These are phyloP conservation scores for Alternaria ethzedia DNA, from an alignment of 2,329 filamentous ascomycete species.

Conservation along the genomic window DNA sequence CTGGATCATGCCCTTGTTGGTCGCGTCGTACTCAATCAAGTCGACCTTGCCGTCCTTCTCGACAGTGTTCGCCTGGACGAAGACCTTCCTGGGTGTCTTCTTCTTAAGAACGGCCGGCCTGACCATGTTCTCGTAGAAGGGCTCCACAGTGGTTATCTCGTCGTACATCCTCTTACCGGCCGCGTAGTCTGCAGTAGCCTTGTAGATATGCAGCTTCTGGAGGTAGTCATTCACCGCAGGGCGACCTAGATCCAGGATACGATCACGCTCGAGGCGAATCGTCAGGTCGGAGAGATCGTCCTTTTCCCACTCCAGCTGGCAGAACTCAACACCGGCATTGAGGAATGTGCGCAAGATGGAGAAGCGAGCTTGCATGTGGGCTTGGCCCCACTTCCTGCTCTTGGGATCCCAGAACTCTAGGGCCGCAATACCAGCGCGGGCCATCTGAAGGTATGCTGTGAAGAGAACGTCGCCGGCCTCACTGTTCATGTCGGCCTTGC, in stretches of 20 bases:
- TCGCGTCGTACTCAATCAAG: slow-evolving; percentile 86
- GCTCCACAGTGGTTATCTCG: slow-evolving; percentile 81
- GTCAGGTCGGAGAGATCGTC: slow-evolving; percentile 81
- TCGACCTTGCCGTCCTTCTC: slow-evolving; percentile 61
- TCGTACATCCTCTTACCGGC: slow-evolving; percentile 81
- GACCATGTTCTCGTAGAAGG: slow-evolving; percentile 84
- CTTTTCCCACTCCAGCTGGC: slow-evolving; percentile 75
- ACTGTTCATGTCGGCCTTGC: slow-evolving; percentile 71
- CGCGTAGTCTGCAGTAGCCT: slow-evolving; percentile 83
- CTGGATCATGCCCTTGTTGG: slow-evolving; percentile 71
- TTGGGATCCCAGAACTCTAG: slow-evolving; percentile 96
- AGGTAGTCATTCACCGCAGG: slow-evolving; percentile 85
- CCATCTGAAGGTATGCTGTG: slow-evolving; percentile 89
- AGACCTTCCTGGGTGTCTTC: slow-evolving; percentile 86
- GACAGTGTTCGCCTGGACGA: slow-evolving; percentile 91
- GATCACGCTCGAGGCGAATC: slow-evolving; percentile 81
- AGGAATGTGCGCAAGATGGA: slow-evolving; percentile 87
- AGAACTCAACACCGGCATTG: slow-evolving; percentile 84
- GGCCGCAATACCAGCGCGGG: slow-evolving; percentile 84
- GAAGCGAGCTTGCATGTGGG: slow-evolving; percentile 87
- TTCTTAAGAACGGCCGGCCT: slow-evolving; percentile 76
- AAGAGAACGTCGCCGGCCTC: slow-evolving; percentile 89
- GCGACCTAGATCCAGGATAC: slow-evolving; percentile 83
- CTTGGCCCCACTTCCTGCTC: slow-evolving; percentile 86
- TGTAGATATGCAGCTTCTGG: slow-evolving; percentile 91